Conservation (phyloP, 805 yeast genomes). For the Suhomyces sp. region DNA sequence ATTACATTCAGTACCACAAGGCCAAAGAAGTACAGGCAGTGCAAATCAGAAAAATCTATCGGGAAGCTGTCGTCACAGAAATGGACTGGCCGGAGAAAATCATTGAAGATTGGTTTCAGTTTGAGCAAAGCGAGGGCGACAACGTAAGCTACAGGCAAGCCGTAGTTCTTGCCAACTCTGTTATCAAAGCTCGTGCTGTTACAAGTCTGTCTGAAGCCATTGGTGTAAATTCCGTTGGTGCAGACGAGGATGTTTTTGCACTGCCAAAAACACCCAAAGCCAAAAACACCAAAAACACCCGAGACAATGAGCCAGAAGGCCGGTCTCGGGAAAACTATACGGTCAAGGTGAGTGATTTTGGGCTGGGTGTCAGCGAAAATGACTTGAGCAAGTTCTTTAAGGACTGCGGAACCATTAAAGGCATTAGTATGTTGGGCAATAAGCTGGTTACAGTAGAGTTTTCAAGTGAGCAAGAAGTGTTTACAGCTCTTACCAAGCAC, state of each 20-base stretch:
- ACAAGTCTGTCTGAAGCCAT: not conserved
- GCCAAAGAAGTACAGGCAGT: conserved; percentile 18
- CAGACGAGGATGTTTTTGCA: not conserved
- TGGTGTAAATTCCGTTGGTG: not conserved
- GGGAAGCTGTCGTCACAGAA: conserved; percentile 23
- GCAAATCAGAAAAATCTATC: conserved; percentile 25
- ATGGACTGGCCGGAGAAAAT: conserved; percentile 54
- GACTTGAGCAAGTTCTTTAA: conserved; percentile 44
- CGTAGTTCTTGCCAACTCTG: conserved; percentile 2
- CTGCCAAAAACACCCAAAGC: not conserved
- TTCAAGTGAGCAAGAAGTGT: conserved; percentile 41
- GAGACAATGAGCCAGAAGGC: not conserved
- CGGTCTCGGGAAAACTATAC: conserved; percentile 62
- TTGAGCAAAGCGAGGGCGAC: conserved; percentile 34
- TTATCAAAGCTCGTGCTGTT: not conserved
- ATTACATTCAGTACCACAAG: conserved; percentile 38
- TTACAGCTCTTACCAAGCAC: conserved; percentile 60
- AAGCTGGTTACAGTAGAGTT: conserved; percentile 60
- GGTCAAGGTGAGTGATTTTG: conserved; percentile 46
- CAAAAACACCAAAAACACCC: not conserved
- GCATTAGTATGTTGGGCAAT: conserved; percentile 23
- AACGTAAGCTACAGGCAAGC: conserved; percentile 18
- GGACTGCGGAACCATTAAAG: conserved; percentile 58
- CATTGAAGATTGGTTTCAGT: conserved; percentile 42
- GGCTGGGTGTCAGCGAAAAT: conserved; percentile 44